Conservation (phyloP, 192 early-diverging fungal genomes). For the Backusella tuberculispora region DNA sequence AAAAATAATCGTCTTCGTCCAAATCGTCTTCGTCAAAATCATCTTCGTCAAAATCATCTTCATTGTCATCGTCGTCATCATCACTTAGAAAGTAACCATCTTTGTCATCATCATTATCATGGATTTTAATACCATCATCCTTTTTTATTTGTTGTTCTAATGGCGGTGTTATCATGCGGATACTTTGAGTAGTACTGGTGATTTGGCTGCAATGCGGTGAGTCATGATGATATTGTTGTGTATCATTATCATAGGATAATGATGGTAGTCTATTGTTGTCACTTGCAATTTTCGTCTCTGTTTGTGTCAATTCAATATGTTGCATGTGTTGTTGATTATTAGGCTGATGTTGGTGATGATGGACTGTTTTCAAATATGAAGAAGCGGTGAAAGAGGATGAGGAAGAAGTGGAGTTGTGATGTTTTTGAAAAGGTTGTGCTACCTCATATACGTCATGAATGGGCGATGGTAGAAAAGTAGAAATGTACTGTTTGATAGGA, state of each 20-base stretch:
- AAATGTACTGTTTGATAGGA: slow-evolving; percentile 17
- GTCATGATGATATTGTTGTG: neutral
- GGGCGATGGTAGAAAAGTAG: slow-evolving; percentile 13
- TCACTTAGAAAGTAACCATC: slow-evolving; percentile 3
- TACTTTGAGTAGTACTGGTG: slow-evolving; percentile 14
- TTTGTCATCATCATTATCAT: slow-evolving; percentile 1
- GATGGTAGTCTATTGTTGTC: neutral
- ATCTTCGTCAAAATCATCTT: neutral
- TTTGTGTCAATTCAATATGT: neutral
- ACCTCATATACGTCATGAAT: slow-evolving; percentile 18
- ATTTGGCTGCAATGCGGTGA: slow-evolving; percentile 1
- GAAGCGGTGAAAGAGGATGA: neutral
- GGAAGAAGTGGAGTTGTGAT: neutral
- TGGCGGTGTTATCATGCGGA: slow-evolving; percentile 8
- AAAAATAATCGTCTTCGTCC: neutral
- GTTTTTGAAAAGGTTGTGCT: neutral
- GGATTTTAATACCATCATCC: neutral
- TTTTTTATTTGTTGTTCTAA: neutral
- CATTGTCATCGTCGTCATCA: neutral
- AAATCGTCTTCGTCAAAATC: neutral
- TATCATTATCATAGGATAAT: neutral
- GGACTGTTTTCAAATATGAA: neutral
- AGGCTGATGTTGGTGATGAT: neutral
- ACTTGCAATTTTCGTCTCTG: neutral
- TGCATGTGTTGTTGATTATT: neutral